Base-by-base conservation (phyloP, 2,329 filamentous ascomycete species). In the Penicillium freii region DNA sequence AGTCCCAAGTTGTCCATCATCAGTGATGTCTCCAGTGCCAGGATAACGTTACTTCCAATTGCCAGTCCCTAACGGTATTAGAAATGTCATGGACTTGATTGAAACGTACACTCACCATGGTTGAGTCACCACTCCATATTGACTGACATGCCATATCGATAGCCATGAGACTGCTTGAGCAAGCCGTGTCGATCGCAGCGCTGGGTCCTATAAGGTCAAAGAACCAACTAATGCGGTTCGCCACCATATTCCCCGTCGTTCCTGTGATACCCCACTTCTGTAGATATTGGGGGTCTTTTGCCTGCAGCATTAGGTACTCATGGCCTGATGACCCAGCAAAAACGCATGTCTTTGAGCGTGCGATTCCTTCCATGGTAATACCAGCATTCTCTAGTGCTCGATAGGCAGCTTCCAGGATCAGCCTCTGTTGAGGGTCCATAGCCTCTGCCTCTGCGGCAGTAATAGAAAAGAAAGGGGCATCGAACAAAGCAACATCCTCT, bases 341-440 rank as follows among this genome's bases (percentile, higher is more conserved):
- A 2, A 76, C 73, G 15, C 65, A 64, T 1, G 72, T 76, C 21
- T 66, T 60, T 5, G 70, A 70, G 3, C 73, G 69, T 2, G 51
- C 53, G 9, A 75, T 54, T 6, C 56, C 47, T n/a, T 71, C 60
- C 21, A 75, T 57, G 2, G 62, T 50, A 46, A 59, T 39, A 3
- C 69, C 71, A 1, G 69, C 71, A 44, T 64, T 64, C 39, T 69
- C 68, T 0, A 74, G 55, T 1, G 66, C 62, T 21, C 69, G 66
- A 27, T 69, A 74, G 1, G 63, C 58, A 1, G 62, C 60, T 50
- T 74, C 72, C 10, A 74, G 40, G 4, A 68, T 51, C 2, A 72
- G 40, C 11, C 72, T 61, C 40, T 73, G 70, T 39, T 72, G 69
- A 4, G 71, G 72, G 51, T 73, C 71, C 44, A 74, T 70, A 4